Base-by-base conservation (phyloP, 768 basidiomycete genomes). In the Termitomyces sp. region DNA sequence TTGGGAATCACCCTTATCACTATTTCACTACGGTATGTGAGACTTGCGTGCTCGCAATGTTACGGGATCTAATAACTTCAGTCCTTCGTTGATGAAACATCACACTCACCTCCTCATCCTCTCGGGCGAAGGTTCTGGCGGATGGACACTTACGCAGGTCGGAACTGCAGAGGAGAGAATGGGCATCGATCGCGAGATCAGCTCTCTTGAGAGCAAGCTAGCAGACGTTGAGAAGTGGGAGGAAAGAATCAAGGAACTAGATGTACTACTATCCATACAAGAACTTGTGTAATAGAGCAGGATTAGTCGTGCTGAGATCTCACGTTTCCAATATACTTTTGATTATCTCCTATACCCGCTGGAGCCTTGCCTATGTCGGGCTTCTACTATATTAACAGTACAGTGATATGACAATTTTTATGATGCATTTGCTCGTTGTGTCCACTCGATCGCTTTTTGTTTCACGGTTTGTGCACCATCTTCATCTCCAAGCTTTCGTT, bases 1-100 rank as follows among this genome's bases (percentile, higher is more conserved):
- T 75, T 91, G 12, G 93, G 88, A 1, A 94, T 97, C 66, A 95
- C 95, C 0, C 79, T 98, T 47, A 88, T 98, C 56, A 98, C 94
- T 3, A 92, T 98, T 50, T 94, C 94, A 15, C 75, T 93, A 52
- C 85, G 89, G 89, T 89, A 62, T 1, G 80, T n/a, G 1, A 40
- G 3, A 28, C 12, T 21, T 53, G 19, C 15, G 9, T 15, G 33
- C 26, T 30, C 47, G 6, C 14, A 11, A 31, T 35, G 21, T 26
- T 55, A 60, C 17, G 12, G 33, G n/a, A 14, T 8, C 38, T 51
- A 12, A 51, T 8, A 35, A 31, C 28, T 43, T 15, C 11, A 87
- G 95, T 12, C 94, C 94, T 0, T 86, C 90, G 0, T 73, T 98
- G 57, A 82, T 84, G 64, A 94, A 90, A 67, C 95, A 97, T 67